Conservation (phyloP, 495 filamentous ascomycete species). For the Haplographium delicatum region DNA sequence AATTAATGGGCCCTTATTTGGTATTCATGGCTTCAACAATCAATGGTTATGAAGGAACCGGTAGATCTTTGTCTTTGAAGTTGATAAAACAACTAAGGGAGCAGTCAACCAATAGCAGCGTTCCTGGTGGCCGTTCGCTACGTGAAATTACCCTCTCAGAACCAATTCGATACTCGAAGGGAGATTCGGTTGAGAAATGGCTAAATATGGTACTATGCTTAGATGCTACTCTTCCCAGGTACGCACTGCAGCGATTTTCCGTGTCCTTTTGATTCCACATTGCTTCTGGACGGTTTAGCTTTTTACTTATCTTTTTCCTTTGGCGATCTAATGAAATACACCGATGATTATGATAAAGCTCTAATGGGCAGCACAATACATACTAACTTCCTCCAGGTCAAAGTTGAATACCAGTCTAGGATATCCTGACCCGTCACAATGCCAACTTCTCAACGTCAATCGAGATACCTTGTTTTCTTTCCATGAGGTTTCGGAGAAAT, state of each 20-base stretch:
- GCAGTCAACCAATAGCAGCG: constrained; percentile 58
- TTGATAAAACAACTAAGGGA: constrained; percentile 96
- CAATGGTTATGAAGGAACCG: constrained; percentile 98
- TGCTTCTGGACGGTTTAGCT: too few species aligned
- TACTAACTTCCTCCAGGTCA: constrained; percentile 31
- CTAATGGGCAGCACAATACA: neutral
- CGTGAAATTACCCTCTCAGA: constrained; percentile 89
- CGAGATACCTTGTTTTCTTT: constrained; percentile 97
- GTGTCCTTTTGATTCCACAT: neutral
- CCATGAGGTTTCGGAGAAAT: constrained; percentile 93
- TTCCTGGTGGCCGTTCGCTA: constrained; percentile 69
- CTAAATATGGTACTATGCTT: constrained; percentile 91
- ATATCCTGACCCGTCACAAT: constrained; percentile 84
- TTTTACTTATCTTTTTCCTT: too few species aligned
- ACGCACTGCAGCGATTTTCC: neutral
- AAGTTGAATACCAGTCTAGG: constrained; percentile 63
- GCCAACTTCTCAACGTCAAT: constrained; percentile 88
- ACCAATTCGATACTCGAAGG: constrained; percentile 90
- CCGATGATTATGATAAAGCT: too few species aligned
- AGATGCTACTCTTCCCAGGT: constrained; percentile 76
- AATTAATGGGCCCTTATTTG: constrained; percentile 95
- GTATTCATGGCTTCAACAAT: constrained; percentile 99
- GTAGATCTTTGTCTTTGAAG: constrained; percentile 90
- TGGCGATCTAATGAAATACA: too few species aligned
- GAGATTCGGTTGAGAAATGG: constrained; percentile 93